phyloP scores from a whole-genome alignment of 306 rosid genomes.

The Prunus mira region DNA sequence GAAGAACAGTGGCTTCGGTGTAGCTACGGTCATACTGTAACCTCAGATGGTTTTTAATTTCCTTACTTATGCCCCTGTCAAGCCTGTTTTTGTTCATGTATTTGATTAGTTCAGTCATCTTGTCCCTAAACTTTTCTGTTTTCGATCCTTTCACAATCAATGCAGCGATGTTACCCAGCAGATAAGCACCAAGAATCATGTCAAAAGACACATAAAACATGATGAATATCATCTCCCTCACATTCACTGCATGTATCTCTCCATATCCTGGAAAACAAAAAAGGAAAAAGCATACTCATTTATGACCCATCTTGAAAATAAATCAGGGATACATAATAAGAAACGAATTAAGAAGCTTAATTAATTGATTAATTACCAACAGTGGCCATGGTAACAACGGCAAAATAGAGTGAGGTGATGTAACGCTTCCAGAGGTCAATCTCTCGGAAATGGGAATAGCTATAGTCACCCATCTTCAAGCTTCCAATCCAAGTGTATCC shows the following conservation, averaged over 20 bases:
- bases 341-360: conserved; percentile 7
- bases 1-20: conserved; percentile 41
- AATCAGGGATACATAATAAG: background rate
- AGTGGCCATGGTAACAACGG: conserved; percentile 70
- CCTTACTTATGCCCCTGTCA: conserved; percentile 33
- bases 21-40: conserved; percentile 48
- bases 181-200: conserved; percentile 69
- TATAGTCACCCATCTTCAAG: conserved; percentile 55
- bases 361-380: conserved; percentile 34
- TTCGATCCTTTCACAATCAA: conserved; percentile 64
- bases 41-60: conserved; percentile 44
- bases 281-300: background rate
- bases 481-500: conserved; percentile 74
- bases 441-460: conserved; percentile 52
- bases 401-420: conserved; percentile 59
- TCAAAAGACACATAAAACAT: conserved; percentile 64
- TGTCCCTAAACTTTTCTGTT: conserved; percentile 65
- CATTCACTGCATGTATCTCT: conserved; percentile 63
- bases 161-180: conserved; percentile 65
- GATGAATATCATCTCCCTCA: conserved; percentile 69
- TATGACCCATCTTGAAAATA: background rate
- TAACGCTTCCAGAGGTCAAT: conserved; percentile 63
- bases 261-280: conserved; percentile 52
- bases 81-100: conserved; percentile 44
- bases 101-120: conserved; percentile 49